phyloP scores from a whole-genome alignment of 2,329 filamentous ascomycete genomes.

The Hypoxylon sp. region DNA sequence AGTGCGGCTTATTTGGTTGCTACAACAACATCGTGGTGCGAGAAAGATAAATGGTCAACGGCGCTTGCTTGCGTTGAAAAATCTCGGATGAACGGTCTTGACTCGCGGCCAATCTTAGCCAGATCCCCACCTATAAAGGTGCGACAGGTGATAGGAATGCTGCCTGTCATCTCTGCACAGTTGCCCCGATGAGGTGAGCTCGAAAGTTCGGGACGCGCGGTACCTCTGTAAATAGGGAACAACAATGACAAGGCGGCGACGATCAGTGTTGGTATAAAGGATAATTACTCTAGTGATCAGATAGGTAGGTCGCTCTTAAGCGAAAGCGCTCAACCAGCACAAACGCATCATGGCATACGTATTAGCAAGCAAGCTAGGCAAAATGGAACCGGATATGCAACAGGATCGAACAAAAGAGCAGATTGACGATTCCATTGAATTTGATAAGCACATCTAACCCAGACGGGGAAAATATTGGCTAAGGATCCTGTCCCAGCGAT shows the following conservation, averaged over 20 bases:
- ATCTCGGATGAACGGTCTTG: conserved; percentile 42
- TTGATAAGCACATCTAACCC: conserved; percentile 14
- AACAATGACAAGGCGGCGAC: conserved; percentile 30
- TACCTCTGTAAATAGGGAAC: conserved; percentile 37
- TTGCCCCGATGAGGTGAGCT: conserved; percentile 46
- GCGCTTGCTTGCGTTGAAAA: conserved; percentile 36
- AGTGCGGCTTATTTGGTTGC: conserved; percentile 30
- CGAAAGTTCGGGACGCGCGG: conserved; percentile 42
- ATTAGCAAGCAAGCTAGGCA: conserved; percentile 37
- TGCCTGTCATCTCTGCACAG: conserved; percentile 44
- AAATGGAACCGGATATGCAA: conserved; percentile 30
- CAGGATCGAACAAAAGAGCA: conserved; percentile 27
- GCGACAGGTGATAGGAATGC: conserved; percentile 47
- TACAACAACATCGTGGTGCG: conserved; percentile 27
- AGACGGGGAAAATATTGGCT: conserved; percentile 16
- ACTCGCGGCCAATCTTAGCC: conserved; percentile 43
- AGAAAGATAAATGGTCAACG: conserved; percentile 32
- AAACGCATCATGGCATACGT: conserved; percentile 35
- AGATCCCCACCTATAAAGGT: conserved; percentile 43
- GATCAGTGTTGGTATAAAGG: conserved; percentile 24
- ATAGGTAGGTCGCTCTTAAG: conserved; percentile 14
- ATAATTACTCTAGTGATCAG: conserved; percentile 9
- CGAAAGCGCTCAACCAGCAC: conserved; percentile 20
- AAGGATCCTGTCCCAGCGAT: conserved; percentile 9
- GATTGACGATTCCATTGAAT: conserved; percentile 24